These are phyloP conservation scores for Smallanthus sonchifolius DNA, from an alignment of 129 eudicot genomes.

Conservation along the genomic window DNA sequence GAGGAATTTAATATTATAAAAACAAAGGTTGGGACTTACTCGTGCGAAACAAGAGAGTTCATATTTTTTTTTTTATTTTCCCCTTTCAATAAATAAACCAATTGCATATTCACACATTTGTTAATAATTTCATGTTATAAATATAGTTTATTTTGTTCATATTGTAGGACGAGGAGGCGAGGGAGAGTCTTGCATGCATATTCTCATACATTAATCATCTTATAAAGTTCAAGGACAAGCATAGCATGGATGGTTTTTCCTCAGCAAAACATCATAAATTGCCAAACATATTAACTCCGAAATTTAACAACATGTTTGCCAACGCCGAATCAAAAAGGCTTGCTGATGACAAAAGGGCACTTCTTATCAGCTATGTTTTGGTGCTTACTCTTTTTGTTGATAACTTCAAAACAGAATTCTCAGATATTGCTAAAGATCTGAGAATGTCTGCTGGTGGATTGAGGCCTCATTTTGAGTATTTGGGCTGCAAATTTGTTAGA, in stretches of 20 bases:
- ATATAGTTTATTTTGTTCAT: background rate
- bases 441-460: conserved; percentile 35
- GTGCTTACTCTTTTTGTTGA: conserved; percentile 77
- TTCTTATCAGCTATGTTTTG: conserved; percentile 61
- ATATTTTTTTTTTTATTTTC: too few species aligned
- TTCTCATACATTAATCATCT: conserved; percentile 78
- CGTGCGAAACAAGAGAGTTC: background rate
- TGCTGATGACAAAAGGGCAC: conserved; percentile 49
- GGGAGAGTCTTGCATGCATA: conserved; percentile 52
- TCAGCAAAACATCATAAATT: conserved; percentile 56
- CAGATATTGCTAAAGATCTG: conserved; percentile 83
- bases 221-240: conserved; percentile 63
- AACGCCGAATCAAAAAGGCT: conserved; percentile 41
- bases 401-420: conserved; percentile 50
- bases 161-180: conserved; percentile 55
- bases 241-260: conserved; percentile 48
- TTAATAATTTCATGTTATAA: background rate
- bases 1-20: background rate
- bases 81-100: background rate
- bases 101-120: background rate
- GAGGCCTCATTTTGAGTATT: conserved; percentile 42
- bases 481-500: conserved; percentile 63
- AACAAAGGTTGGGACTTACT: background rate
- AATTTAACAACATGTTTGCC: conserved; percentile 54
- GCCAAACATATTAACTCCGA: conserved; percentile 57